Evolutionary conservation across 2,329 filamentous ascomycete genomes (phyloP), one percentile per base, ranked within the genome.

Genomic region (Ophiostoma quercus): DNA sequence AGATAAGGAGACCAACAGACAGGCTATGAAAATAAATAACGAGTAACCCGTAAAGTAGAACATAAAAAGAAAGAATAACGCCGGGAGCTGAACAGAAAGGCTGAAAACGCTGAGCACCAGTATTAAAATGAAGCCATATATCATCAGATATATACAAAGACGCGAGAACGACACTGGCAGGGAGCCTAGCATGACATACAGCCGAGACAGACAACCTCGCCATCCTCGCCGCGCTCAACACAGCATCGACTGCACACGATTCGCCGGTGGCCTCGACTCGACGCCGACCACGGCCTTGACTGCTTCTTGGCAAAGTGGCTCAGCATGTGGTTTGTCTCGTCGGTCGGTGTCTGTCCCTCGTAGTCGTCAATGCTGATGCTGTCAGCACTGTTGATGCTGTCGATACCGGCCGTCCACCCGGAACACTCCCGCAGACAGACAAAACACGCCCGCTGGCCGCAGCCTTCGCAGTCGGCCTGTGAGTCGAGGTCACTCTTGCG

Each of bases 171-270:
- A 32, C 57, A 32, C 25, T 6, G 34, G 22, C 19, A 9, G 12
- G 73, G 67, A 75, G 29, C 25, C 75, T 22, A 75, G 67, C 66
- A 74, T 74, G 74, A 75, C 67, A 89, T 79, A 73, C 89, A 91
- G 1, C 87, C 87, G 66, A 90, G 77, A 74, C 89, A 92, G 71
- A 87, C 84, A 5, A 90, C 84, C 66, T 91, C 88, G 34, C 89
- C 89, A 68, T 90, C 84, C 25, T 79, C 75, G 0, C 88, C 88
- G 32, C 82, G 82, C 76, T 92, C 89, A 2, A 90, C 83, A 76
- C 88, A 91, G 78, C 89, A 92, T 22, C 84, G 82, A 75, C 88
- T 90, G 76, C 89, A 92, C 2, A 91, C 80, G 74, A 85, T 83
- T 43, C 82, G 79, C 9, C 81, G 79, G 73, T 88, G 85, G 8